Evolutionary conservation across 108 stramenopile species (phyloP), one percentile per base, ranked within the genome.

Genomic region (Nitzschia putrida): DNA sequence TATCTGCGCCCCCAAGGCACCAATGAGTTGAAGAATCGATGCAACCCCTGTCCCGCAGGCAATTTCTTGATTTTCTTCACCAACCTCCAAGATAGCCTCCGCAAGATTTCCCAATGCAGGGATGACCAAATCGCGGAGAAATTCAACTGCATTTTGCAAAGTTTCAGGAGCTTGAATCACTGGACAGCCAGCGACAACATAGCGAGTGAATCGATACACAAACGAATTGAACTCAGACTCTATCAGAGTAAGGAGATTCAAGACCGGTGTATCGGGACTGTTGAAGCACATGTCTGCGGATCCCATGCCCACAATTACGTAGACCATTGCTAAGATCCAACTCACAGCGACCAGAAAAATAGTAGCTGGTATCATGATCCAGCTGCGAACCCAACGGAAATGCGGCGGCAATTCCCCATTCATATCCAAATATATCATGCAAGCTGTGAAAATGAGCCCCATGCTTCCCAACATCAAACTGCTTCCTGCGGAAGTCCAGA

Each of bases 181-280:
- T 10, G 65, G 65, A 53, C 65, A 66, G 13, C 65, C 65, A 0
- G 52, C 34, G 8, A 66, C 51, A 26, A 29, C 51, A 45, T 66
- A 66, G 38, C 52, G 18, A 23, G 52, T 34, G 34, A 66, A 66
- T 0, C 10, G 23, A 14, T 66, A 37, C 9, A 66, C 9, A 25
- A 53, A 16, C 7, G 52, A 34, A 9, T 29, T 13, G 24, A 66
- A 66, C 3, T 66, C 65, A 49, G 18, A 41, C 24, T 64, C 21
- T 10, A 66, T 16, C 14, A 7, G 13, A 13, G 51, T 38, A 6
- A 66, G 37, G 3, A 66, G 13, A 66, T 53, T 52, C 51, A 66
- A 53, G 9, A 66, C 37, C 0, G 52, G 52, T 3, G 20, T 26
- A 38, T 66, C 65, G 2, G 65, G 65, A 53, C 52, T 53, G 37